These are phyloP conservation scores for Niveomyces coronatus DNA, from an alignment of 2,329 filamentous ascomycete genomes.

Conservation along the genomic window DNA sequence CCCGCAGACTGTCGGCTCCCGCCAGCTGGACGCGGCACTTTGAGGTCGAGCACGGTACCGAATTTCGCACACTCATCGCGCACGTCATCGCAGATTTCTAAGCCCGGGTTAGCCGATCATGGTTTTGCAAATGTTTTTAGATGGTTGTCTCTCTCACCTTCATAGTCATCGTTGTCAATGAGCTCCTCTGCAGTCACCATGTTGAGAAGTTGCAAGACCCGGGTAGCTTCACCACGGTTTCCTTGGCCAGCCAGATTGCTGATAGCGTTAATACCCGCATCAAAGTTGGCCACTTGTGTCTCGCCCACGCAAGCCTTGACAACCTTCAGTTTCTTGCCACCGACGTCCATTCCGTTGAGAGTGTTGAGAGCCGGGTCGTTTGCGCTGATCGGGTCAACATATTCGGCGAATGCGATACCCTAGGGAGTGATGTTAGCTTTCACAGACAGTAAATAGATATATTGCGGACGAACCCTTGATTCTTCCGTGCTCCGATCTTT, in stretches of 20 bases:
- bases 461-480: conserved; percentile 57
- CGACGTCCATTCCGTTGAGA: conserved; percentile 86
- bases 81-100: conserved; percentile 95
- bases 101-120: conserved; percentile 22
- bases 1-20: conserved; percentile 76
- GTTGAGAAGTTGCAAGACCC: conserved; percentile 87
- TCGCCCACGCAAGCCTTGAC: conserved; percentile 83
- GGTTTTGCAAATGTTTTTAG: too few species aligned
- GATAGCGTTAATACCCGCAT: conserved; percentile 96
- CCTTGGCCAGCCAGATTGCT: conserved; percentile 92
- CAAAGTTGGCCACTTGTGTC: conserved; percentile 82
- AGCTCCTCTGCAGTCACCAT: conserved; percentile 97
- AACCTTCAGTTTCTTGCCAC: conserved; percentile 76
- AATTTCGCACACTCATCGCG: conserved; percentile 89
- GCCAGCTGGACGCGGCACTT: conserved; percentile 79
- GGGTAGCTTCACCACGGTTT: conserved; percentile 64
- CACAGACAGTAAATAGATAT: conserved; percentile 13
- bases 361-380: conserved; percentile 85
- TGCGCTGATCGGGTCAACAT: conserved; percentile 56
- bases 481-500: conserved; percentile 80
- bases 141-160: too few species aligned
- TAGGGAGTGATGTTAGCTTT: conserved; percentile 27
- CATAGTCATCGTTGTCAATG: conserved; percentile 88
- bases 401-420: conserved; percentile 97
- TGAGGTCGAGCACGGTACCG: conserved; percentile 75